Evolutionary conservation across 208 protist genomes (phyloP).

Genomic region (Tetramitus jugosus): DNA sequence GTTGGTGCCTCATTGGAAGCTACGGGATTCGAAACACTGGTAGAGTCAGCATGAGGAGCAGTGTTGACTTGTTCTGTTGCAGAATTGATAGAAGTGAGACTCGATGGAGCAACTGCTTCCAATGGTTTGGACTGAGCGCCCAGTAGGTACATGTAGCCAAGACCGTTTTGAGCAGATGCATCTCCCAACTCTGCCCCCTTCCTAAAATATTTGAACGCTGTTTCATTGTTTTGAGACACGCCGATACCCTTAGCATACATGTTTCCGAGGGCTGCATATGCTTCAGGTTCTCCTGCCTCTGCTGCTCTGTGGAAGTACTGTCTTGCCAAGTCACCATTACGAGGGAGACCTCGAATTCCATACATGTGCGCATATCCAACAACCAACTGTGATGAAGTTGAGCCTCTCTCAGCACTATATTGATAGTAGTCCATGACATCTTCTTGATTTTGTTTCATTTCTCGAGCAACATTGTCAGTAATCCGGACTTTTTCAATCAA

Average conservation of each 20-base stretch:
- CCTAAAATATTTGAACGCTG: constrained; percentile 54
- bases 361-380: constrained; percentile 55
- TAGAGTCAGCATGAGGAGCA: background rate
- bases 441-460: constrained; percentile 22
- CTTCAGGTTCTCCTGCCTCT: constrained; percentile 33
- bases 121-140: too few species aligned
- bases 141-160: constrained; percentile 67
- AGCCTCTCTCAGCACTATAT: constrained; percentile 39
- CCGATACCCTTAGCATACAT: constrained; percentile 54
- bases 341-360: constrained; percentile 44
- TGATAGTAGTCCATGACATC: constrained; percentile 51
- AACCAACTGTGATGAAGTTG: constrained; percentile 42
- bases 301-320: constrained; percentile 47
- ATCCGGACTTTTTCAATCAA: constrained; percentile 4
- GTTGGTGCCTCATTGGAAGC: too few species aligned
- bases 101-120: too few species aligned
- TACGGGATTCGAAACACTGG: background rate
- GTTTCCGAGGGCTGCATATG: constrained; percentile 54
- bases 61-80: too few species aligned
- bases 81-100: too few species aligned
- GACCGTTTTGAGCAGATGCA: constrained; percentile 54
- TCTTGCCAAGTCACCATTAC: constrained; percentile 43
- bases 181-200: constrained; percentile 46
- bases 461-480: background rate
- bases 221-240: constrained; percentile 43